Evolutionary conservation across 108 stramenopile genomes (phyloP), one percentile per base, ranked within the genome.

Genomic region (Skeletonema potamos): DNA sequence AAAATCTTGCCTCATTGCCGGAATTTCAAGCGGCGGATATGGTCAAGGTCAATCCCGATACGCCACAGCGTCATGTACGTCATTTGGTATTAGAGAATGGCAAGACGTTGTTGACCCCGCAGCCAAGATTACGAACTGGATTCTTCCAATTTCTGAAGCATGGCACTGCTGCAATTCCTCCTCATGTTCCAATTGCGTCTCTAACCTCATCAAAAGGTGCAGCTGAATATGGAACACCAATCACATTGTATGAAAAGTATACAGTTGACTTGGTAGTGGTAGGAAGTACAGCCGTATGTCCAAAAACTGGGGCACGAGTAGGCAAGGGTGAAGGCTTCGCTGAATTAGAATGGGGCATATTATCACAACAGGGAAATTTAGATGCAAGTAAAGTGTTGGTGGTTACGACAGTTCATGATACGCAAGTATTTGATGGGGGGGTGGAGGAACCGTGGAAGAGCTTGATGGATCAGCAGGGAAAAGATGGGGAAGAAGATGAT

Each of bases 321-420:
- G 89, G 89, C 0, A 89, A 89, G 70, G 89, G 89, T 27, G 89
- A 87, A 66, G 89, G 89, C 2, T 89, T 89, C 66, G 89, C 89
- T 18, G 89, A 89, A 66, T 44, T 89, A n/a, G 89, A 89, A 69
- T 89, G 89, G 89, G 89, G 89, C 1, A 89, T 89, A 58, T 70
- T 89, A 24, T 70, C 85, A 4, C 68, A 77, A 15, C 82, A 84
- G 74, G 86, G 86, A 6, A 89, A 89, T 76, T 58, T 89, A 29
- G 85, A 87, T 71, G 73, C 86, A 4, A 26, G 27, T 1, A 84
- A 69, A 9, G 79, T 74, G 27, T 39, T 86, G 64, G 89, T 89
- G 7, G 83, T 89, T 7, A 89, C 89, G 4, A 87, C 89, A 5
- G 83, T 84, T 3, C 89, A 89, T 68, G 89, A 89, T 66, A 76